Conservation (phyloP, 2,329 filamentous ascomycete species). For the Calycina herbarum region DNA sequence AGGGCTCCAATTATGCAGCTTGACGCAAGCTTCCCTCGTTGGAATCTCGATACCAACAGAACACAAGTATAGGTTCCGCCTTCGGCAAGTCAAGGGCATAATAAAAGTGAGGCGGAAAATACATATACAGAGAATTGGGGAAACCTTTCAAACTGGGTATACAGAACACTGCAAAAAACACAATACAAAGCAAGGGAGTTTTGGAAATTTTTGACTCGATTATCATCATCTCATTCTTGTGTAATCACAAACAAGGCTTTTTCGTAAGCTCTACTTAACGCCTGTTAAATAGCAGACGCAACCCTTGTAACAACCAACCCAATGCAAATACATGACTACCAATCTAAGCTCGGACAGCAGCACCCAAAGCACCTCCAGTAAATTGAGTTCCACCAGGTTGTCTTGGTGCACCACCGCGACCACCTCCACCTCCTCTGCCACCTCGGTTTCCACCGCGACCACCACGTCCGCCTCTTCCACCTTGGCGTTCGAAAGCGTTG, state of each 20-base stretch:
- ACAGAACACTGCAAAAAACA: neutral
- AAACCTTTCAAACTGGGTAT: neutral
- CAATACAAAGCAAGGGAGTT: neutral
- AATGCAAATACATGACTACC: slow-evolving; percentile 5
- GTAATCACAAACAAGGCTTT: slow-evolving; percentile 11
- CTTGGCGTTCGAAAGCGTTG: slow-evolving; percentile 93
- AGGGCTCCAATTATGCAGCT: too few relatives aligned
- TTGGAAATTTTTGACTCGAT: slow-evolving; percentile 4
- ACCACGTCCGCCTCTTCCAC: slow-evolving; percentile 67
- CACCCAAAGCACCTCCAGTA: slow-evolving; percentile 76
- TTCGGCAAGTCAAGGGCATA: too few relatives aligned
- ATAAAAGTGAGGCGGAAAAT: too few relatives aligned
- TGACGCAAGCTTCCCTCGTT: too few relatives aligned
- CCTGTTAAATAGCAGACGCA: slow-evolving; percentile 4
- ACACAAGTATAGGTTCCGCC: too few relatives aligned
- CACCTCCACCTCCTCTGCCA: slow-evolving; percentile 57
- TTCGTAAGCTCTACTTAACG: slow-evolving; percentile 15
- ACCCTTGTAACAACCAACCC: slow-evolving; percentile 6
- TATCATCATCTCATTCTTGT: slow-evolving; percentile 8
- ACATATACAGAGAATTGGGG: neutral
- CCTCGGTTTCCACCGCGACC: slow-evolving; percentile 56
- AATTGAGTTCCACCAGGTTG: slow-evolving; percentile 76
- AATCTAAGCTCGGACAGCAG: slow-evolving; percentile 60
- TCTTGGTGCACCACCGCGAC: slow-evolving; percentile 60
- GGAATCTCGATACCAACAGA: too few relatives aligned